These are phyloP conservation scores for Biscogniauxia sp. DNA, from an alignment of 2,329 filamentous ascomycete genomes.

Conservation along the genomic window DNA sequence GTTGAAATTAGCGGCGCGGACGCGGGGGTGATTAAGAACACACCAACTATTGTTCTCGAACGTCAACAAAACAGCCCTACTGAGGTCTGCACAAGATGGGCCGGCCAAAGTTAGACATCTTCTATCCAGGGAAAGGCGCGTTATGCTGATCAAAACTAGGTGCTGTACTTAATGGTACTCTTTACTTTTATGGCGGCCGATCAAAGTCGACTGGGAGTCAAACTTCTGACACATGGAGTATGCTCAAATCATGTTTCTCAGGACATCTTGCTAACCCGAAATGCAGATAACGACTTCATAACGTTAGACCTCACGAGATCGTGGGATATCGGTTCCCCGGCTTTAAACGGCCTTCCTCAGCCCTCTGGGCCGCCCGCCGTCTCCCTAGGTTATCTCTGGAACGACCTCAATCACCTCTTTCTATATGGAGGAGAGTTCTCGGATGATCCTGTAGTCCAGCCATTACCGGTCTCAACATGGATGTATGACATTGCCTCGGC, in stretches of 20 bases:
- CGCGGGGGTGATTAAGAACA: slow-evolving; percentile 43
- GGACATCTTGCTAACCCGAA: slow-evolving; percentile 5
- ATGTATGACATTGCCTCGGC: slow-evolving; percentile 61
- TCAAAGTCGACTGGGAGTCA: slow-evolving; percentile 58
- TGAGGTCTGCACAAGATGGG: slow-evolving; percentile 63
- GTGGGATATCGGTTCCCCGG: slow-evolving; percentile 66
- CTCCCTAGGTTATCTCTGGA: slow-evolving; percentile 73
- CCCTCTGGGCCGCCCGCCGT: slow-evolving; percentile 70
- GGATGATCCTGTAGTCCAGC: slow-evolving; percentile 56
- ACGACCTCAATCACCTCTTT: slow-evolving; percentile 66
- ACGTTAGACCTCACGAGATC: slow-evolving; percentile 68
- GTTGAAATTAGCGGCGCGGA: slow-evolving; percentile 43
- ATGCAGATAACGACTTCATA: slow-evolving; percentile 66
- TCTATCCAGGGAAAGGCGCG: neutral
- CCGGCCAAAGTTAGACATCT: slow-evolving; percentile 53
- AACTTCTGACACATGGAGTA: slow-evolving; percentile 67
- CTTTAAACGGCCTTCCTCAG: slow-evolving; percentile 58
- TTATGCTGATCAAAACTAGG: slow-evolving; percentile 36
- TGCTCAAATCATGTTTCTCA: slow-evolving; percentile 12
- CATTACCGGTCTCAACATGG: slow-evolving; percentile 64
- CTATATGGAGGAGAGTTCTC: slow-evolving; percentile 75
- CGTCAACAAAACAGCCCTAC: slow-evolving; percentile 48
- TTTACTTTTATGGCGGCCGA: slow-evolving; percentile 75
- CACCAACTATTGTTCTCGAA: slow-evolving; percentile 30
- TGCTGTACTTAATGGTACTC: slow-evolving; percentile 69